Evolutionary conservation across 129 eudicot genomes (phyloP).

Genomic region (Escallonia herrerae): DNA sequence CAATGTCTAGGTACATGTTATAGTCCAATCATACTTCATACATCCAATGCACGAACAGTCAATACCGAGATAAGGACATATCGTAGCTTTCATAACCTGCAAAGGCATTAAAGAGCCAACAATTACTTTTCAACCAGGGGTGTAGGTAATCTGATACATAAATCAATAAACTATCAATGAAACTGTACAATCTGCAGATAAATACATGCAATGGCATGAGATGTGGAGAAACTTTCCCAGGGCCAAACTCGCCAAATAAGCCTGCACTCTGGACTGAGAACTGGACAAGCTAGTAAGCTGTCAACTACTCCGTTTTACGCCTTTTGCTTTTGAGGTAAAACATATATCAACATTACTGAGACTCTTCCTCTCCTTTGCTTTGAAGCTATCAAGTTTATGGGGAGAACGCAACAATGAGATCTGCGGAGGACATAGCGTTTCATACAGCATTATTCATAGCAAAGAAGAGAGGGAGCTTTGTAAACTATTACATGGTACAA

Average conservation of each 20-base stretch:
- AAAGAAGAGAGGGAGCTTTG: conserved; percentile 73
- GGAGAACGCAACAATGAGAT: conserved; percentile 34
- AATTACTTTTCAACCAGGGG: neutral
- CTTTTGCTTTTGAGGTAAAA: neutral
- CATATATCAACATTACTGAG: neutral
- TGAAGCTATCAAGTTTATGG: conserved; percentile 74
- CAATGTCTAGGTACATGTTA: no score
- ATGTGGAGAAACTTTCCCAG: conserved; percentile 79
- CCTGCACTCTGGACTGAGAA: conserved; percentile 91
- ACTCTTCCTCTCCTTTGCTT: neutral
- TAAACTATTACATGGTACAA: conserved; percentile 83
- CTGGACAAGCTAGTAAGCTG: conserved; percentile 74
- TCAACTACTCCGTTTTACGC: neutral
- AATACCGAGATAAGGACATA: conserved; percentile 1
- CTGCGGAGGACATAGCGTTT: conserved; percentile 74
- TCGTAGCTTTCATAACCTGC: neutral
- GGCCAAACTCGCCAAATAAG: conserved; percentile 83
- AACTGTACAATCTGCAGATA: conserved; percentile 37
- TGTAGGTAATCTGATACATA: no score
- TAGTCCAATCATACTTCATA: neutral
- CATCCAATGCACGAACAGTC: neutral
- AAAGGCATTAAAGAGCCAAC: neutral
- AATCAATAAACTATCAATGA: no score
- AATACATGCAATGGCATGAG: conserved; percentile 81
- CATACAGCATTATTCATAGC: conserved; percentile 59